Evolutionary conservation across 306 rosid species (phyloP).

Genomic region (Vachellia collinsii): DNA sequence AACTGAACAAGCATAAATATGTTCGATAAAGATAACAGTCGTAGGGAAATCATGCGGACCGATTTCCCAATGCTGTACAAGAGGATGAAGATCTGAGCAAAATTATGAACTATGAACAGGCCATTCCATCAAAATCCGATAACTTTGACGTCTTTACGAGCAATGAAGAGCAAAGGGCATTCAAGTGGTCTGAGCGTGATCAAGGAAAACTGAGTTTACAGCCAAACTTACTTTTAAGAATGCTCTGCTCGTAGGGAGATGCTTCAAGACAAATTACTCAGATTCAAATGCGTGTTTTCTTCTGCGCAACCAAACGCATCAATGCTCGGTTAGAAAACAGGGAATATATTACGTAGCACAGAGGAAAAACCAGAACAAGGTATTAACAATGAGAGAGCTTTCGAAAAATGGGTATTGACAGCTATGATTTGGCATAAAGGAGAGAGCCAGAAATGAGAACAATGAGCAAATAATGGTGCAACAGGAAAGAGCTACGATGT

Average conservation of each 20-base stretch:
- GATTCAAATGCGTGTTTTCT: conserved; percentile 14
- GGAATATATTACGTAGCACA: conserved; percentile 34
- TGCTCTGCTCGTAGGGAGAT: neutral
- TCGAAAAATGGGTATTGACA: conserved; percentile 24
- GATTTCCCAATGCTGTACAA: conserved; percentile 7
- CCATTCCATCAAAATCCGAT: conserved; percentile 26
- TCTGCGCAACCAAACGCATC: conserved; percentile 30
- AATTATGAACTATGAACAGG: conserved; percentile 8
- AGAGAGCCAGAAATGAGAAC: conserved; percentile 28
- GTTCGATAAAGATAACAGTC: conserved; percentile 14
- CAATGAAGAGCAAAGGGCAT: conserved; percentile 20
- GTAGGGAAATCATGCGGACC: conserved; percentile 31
- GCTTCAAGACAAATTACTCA: conserved; percentile 18
- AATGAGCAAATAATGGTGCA: conserved; percentile 36
- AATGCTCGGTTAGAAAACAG: conserved; percentile 29
- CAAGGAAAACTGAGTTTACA: conserved; percentile 17
- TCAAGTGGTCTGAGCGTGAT: conserved; percentile 29
- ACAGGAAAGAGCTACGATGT: conserved; percentile 43
- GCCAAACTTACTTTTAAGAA: neutral
- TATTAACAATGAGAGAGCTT: neutral
- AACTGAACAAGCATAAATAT: conserved; percentile 27
- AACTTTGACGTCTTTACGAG: conserved; percentile 1
- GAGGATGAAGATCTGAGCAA: conserved; percentile 21
- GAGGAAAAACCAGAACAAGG: conserved; percentile 30
- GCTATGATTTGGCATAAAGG: conserved; percentile 30